Percentiles rank a stretch among this genome's conserved stretches.
phyloP scores from a whole-genome alignment of 2,329 filamentous ascomycete species.

The Mycogone perniciosa region DNA sequence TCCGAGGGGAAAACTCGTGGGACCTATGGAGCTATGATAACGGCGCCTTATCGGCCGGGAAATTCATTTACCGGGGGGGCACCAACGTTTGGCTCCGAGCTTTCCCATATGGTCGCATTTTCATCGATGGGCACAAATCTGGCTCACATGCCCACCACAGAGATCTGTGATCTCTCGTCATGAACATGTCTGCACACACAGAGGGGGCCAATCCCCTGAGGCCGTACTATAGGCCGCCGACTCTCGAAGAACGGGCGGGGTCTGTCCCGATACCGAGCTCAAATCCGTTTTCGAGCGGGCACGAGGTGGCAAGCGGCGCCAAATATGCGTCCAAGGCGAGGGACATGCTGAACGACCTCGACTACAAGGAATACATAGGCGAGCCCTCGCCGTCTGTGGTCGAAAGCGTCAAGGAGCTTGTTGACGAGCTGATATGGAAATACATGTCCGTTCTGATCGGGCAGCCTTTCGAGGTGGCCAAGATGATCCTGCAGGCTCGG shows the following conservation, averaged over 20 bases:
- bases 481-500: constrained; percentile 79
- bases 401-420: constrained; percentile 65
- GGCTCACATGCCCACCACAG: constrained; percentile 12
- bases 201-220: constrained; percentile 57
- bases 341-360: constrained; percentile 81
- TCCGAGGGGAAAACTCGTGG: constrained; percentile 20
- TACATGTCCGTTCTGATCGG: constrained; percentile 84
- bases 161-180: constrained; percentile 22
- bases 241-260: constrained; percentile 43
- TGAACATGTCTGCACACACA: constrained; percentile 38
- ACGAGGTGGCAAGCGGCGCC: constrained; percentile 30
- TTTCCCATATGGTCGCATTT: constrained; percentile 10
- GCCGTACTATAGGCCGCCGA: constrained; percentile 61
- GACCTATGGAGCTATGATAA: constrained; percentile 23
- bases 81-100: constrained; percentile 17
- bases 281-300: constrained; percentile 39
- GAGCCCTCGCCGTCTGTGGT: constrained; percentile 70
- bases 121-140: constrained; percentile 4
- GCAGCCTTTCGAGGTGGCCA: constrained; percentile 96
- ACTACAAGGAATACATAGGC: constrained; percentile 81
- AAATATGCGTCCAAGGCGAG: constrained; percentile 55
- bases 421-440: constrained; percentile 86
- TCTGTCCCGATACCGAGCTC: constrained; percentile 33
- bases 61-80: constrained; percentile 29
- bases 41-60: constrained; percentile 25